phyloP scores from a whole-genome alignment of 1,139 yeast species.

The Taphrina communis region DNA sequence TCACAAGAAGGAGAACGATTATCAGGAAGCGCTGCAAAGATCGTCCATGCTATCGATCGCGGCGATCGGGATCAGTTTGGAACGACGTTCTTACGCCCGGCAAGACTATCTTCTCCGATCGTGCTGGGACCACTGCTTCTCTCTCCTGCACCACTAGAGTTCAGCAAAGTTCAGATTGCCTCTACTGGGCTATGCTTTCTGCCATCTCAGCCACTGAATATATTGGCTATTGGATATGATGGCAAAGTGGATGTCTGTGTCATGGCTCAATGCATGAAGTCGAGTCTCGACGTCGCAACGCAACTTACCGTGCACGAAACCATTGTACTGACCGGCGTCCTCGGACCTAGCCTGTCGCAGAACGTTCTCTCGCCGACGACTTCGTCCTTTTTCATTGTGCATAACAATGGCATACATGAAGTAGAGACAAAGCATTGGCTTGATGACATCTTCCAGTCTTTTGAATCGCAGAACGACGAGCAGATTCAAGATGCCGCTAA shows the following conservation, averaged over 20 bases:
- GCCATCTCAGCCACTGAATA: constrained; percentile 31
- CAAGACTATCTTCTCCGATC: constrained; percentile 21
- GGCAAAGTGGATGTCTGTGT: constrained; percentile 43
- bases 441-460: constrained; percentile 18
- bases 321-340: background rate
- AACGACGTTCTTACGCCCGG: constrained; percentile 16
- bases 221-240: constrained; percentile 40
- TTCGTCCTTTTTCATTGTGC: constrained; percentile 17
- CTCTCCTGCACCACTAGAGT: constrained; percentile 42
- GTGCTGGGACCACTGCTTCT: constrained; percentile 41
- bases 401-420: constrained; percentile 28
- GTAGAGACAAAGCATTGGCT: constrained; percentile 27
- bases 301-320: constrained; percentile 34
- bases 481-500: constrained; percentile 5
- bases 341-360: background rate
- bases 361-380: background rate
- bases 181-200: constrained; percentile 36
- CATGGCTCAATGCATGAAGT: constrained; percentile 28
- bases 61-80: constrained; percentile 26
- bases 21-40: constrained; percentile 1
- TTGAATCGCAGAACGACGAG: constrained; percentile 7
- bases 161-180: constrained; percentile 12
- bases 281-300: background rate
- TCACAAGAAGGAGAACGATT: constrained; percentile 30
- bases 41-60: constrained; percentile 24